Conservation (phyloP, 2,329 filamentous ascomycete genomes). For the Penicillium freii region DNA sequence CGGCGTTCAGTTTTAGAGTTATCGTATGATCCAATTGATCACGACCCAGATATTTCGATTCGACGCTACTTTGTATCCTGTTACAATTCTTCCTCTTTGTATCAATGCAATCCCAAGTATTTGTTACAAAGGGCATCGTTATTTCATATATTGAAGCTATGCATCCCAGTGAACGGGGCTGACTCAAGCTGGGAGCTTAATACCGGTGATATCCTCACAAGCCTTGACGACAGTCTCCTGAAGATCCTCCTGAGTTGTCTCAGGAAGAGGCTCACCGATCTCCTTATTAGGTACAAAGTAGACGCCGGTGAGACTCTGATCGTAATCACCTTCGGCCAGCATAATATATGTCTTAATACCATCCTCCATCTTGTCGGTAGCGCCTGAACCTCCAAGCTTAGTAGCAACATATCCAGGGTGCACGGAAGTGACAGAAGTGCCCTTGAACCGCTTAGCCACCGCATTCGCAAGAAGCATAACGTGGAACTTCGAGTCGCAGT, state of each 20-base stretch:
- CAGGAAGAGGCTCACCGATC: slow-evolving; percentile 14
- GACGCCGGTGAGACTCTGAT: slow-evolving; percentile 19
- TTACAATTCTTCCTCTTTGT: no score
- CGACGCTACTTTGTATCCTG: no score
- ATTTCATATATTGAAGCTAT: no score
- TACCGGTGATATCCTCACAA: slow-evolving; percentile 20
- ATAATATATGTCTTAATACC: slow-evolving; percentile 51
- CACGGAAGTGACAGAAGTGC: slow-evolving; percentile 47
- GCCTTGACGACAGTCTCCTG: slow-evolving; percentile 23
- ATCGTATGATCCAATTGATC: no score
- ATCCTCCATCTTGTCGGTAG: slow-evolving; percentile 48
- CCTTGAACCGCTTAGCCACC: slow-evolving; percentile 48
- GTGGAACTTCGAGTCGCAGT: slow-evolving; percentile 57
- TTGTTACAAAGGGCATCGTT: no score
- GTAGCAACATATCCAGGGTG: slow-evolving; percentile 56
- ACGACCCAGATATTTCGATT: no score
- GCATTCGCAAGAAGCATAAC: slow-evolving; percentile 55
- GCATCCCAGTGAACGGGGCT: no score
- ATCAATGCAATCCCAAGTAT: no score
- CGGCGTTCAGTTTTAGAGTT: no score
- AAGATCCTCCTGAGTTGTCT: slow-evolving; percentile 12
- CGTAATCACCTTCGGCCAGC: slow-evolving; percentile 39
- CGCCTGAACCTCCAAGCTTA: slow-evolving; percentile 51
- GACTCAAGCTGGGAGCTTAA: slow-evolving; percentile 11
- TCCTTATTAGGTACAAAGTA: slow-evolving; percentile 25